Conservation (phyloP, 805 yeast species). For the Cyberlindnera euphorbiiphila region DNA sequence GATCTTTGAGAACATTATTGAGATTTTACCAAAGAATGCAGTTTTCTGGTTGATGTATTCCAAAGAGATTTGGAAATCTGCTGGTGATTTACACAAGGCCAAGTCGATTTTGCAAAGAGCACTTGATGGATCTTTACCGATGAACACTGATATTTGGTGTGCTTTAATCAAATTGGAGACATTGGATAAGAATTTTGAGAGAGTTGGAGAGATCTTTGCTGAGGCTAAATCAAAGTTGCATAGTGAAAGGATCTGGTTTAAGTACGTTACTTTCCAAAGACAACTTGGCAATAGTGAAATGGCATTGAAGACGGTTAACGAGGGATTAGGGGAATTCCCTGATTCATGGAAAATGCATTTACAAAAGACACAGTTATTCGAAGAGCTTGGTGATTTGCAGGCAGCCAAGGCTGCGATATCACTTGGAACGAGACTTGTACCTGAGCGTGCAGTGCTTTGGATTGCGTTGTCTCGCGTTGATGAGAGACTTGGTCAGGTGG, state of each 20-base stretch:
- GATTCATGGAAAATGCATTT: slow-evolving; percentile 49
- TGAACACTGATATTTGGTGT: slow-evolving; percentile 57
- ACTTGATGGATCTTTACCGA: slow-evolving; percentile 35
- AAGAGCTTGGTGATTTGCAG: slow-evolving; percentile 28
- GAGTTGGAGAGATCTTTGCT: slow-evolving; percentile 36
- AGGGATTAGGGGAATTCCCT: slow-evolving; percentile 49
- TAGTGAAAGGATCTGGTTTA: slow-evolving; percentile 56
- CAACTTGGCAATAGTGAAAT: slow-evolving; percentile 30
- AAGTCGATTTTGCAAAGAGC: slow-evolving; percentile 50
- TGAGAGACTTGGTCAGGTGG: slow-evolving; percentile 34
- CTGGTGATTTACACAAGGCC: slow-evolving; percentile 48
- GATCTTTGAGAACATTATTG: slow-evolving; percentile 52
- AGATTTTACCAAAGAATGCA: slow-evolving; percentile 44
- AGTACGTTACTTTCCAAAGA: slow-evolving; percentile 51
- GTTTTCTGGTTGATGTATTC: slow-evolving; percentile 66
- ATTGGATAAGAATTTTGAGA: slow-evolving; percentile 33
- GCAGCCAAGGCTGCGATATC: slow-evolving; percentile 46
- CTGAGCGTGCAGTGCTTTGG: slow-evolving; percentile 51
- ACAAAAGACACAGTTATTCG: slow-evolving; percentile 57
- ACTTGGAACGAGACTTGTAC: slow-evolving; percentile 46
- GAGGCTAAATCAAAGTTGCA: slow-evolving; percentile 35
- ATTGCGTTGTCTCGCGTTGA: slow-evolving; percentile 45
- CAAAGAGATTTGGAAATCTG: slow-evolving; percentile 54
- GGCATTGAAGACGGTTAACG: slow-evolving; percentile 40
- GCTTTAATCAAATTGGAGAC: slow-evolving; percentile 68